Conservation (phyloP, 345 rosid genomes). For the Lepidium africanum region DNA sequence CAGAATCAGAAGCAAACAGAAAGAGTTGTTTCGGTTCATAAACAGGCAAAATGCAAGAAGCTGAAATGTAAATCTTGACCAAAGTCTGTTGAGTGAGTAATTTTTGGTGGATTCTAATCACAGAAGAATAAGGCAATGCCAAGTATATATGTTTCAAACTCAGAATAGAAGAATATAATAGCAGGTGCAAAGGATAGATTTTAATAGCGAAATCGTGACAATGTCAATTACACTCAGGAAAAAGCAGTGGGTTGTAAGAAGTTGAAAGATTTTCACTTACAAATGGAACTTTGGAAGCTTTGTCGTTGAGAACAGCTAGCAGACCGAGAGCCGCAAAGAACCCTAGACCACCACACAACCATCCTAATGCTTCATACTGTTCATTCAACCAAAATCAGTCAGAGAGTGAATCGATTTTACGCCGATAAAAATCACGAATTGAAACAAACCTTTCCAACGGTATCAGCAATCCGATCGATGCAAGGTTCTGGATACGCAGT, state of each 20-base stretch:
- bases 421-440: not conserved
- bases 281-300: slow-evolving; percentile 81
- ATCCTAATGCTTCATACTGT: slow-evolving; percentile 95
- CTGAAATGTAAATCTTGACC: not conserved
- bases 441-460: slow-evolving; percentile 72
- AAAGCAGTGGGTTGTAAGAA: not conserved
- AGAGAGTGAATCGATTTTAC: not conserved
- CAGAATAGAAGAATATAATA: not conserved
- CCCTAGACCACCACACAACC: slow-evolving; percentile 92
- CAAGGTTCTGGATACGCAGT: slow-evolving; percentile 90
- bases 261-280: slow-evolving; percentile 39
- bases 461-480: slow-evolving; percentile 95
- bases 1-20: not conserved
- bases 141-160: not conserved
- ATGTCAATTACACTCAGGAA: not conserved
- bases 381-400: not conserved
- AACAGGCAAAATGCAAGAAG: not conserved
- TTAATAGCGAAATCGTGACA: not conserved
- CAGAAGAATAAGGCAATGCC: not conserved
- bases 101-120: not conserved
- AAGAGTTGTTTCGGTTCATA: not conserved
- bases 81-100: not conserved
- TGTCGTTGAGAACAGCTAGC: slow-evolving; percentile 76
- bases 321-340: slow-evolving; percentile 69
- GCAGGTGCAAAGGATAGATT: not conserved